Evolutionary conservation across 305 asterid genomes (phyloP).

Genomic region (Fraxinus angustifolia): DNA sequence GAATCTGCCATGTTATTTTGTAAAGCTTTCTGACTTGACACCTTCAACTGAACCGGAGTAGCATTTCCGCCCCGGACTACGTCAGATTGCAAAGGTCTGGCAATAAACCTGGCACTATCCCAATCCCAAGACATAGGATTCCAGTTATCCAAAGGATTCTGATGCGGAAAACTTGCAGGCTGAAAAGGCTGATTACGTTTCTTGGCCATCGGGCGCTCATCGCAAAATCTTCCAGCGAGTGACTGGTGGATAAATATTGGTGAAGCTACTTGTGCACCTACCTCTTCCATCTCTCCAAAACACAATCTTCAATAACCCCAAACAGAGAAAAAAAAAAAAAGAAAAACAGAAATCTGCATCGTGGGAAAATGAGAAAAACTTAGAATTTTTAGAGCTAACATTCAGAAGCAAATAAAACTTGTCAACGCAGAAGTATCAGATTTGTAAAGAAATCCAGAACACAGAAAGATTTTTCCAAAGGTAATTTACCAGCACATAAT

Average conservation of each 20-base stretch:
- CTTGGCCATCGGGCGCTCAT: slow-evolving; percentile 40
- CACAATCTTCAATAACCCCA: not conserved
- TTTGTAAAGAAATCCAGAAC: not conserved
- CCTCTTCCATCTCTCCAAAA: slow-evolving; percentile 52
- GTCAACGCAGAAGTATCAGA: not conserved
- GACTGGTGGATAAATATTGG: slow-evolving; percentile 52
- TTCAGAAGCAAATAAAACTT: not conserved
- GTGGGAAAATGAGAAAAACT: slow-evolving; percentile 1
- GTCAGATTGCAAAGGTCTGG: slow-evolving; percentile 46
- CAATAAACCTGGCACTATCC: slow-evolving; percentile 69
- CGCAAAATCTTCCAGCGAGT: slow-evolving; percentile 38
- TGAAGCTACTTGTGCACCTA: slow-evolving; percentile 52
- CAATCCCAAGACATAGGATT: slow-evolving; percentile 67
- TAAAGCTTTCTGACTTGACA: slow-evolving; percentile 23
- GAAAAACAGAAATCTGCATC: slow-evolving; percentile 25
- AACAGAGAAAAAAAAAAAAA: not conserved
- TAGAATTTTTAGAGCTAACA: not conserved
- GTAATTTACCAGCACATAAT: not conserved
- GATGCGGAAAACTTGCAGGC: slow-evolving; percentile 32
- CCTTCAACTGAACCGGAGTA: slow-evolving; percentile 21
- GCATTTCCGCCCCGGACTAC: slow-evolving; percentile 25
- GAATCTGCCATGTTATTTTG: slow-evolving; percentile 27
- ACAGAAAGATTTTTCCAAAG: not conserved
- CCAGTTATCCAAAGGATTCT: slow-evolving; percentile 49
- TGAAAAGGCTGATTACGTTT: slow-evolving; percentile 58